Evolutionary conservation across 495 filamentous ascomycete genomes (phyloP), one percentile per base, ranked within the genome.

Genomic region (Penicillium egyptiacum): DNA sequence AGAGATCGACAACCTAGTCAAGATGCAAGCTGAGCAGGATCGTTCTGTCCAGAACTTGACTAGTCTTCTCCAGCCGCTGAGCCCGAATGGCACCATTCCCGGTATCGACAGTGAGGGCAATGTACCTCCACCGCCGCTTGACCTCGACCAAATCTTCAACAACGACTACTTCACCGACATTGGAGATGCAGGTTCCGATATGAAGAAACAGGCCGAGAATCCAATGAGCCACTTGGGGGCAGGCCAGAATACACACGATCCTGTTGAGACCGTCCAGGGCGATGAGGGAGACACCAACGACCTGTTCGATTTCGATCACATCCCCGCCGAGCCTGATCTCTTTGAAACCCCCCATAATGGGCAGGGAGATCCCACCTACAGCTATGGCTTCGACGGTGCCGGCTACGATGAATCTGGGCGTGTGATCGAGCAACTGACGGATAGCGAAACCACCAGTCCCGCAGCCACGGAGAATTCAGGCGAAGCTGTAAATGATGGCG

Each of bases 61-160:
- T 50, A 81, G 82, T 33, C 67, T 89, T 0, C 76, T 96, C 22
- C 85, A 88, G 30, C 91, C 92, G 2, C 75, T 95, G 28, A 90
- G 86, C 63, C 91, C 91, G 0, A 88, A 82, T 5, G 91, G 91
- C 12, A 78, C 79, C 17, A 94, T 96, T 49, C 90, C 91, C 1
- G 91, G 90, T 10, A 68, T 95, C 3, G 77, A 77, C 28, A 60
- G 70, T 14, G 78, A 75, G 25, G 76, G 73, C 28, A 73, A 60
- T 55, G 68, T 70, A 25, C 69, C 68, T 37, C 71, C 70, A 43
- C 71, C 72, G 2, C 71, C 74, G 14, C 69, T 88, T 42, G 88
- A 90, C 60, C 75, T 90, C 2, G 88, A 89, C 64, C 80, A 88
- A 59, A 88, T 85, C 60, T 82, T 91, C 58, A 85, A 88, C 62